Evolutionary conservation across 257 asterid species (phyloP).

Genomic region (Craterostigma plantagineum): DNA sequence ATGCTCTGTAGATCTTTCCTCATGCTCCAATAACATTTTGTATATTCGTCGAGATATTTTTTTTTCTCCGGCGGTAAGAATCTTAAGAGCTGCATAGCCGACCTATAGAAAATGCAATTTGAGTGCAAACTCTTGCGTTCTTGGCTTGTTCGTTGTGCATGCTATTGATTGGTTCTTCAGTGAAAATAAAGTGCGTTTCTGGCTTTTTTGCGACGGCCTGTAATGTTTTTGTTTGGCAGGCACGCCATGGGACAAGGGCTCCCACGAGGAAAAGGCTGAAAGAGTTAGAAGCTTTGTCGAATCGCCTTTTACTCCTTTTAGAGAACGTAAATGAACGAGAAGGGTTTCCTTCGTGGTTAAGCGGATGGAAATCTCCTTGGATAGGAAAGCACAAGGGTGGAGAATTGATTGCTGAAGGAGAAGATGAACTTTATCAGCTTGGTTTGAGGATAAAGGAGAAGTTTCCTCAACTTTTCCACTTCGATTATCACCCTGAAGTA

Average conservation of each 20-base stretch:
- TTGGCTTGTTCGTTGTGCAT: too few relatives aligned
- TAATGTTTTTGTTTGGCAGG: constrained; percentile 26
- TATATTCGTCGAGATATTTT: not conserved
- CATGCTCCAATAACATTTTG: not conserved
- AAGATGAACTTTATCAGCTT: constrained; percentile 65
- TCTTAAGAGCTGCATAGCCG: too few relatives aligned
- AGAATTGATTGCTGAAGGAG: constrained; percentile 73
- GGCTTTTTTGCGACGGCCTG: not conserved
- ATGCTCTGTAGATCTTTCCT: not conserved
- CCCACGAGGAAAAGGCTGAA: constrained; percentile 83
- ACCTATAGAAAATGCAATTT: too few relatives aligned
- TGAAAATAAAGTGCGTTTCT: not conserved
- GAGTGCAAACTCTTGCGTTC: too few relatives aligned
- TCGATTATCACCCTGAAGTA: constrained; percentile 75
- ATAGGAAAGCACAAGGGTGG: constrained; percentile 73
- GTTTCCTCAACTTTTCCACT: constrained; percentile 49
- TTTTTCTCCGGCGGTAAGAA: not conserved
- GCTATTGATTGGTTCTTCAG: not conserved
- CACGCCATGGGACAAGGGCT: constrained; percentile 96
- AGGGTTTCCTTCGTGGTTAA: constrained; percentile 60
- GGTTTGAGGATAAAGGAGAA: constrained; percentile 63
- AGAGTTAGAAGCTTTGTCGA: constrained; percentile 43
- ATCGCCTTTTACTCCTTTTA: constrained; percentile 42
- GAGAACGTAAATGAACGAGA: constrained; percentile 27
- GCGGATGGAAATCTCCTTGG: constrained; percentile 89